Base-by-base conservation (phyloP, 331 rosid genomes). In the Stylosanthes scabra region DNA sequence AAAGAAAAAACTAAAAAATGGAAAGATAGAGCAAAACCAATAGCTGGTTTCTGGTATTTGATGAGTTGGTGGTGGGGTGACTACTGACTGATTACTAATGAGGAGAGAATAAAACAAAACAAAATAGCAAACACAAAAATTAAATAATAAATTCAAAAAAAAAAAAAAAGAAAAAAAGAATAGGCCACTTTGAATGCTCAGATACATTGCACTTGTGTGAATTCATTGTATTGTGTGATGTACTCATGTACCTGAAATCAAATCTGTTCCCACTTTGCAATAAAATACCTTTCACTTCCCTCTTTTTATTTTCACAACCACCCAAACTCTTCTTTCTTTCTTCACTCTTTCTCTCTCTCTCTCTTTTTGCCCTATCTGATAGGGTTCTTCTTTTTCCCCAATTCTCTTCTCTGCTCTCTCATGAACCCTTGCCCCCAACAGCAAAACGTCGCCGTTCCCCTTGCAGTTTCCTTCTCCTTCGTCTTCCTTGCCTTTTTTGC, bases 301-400 rank as follows among this genome's bases (percentile, higher is more conserved):
- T 31, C 37, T 31, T 31, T 31, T 31, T 31, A 31, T 31, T 31
- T 31, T 31, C 37, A 31, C 37, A 31, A 31, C 37, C 37, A 31
- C 37, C 37, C 37, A 31, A 31, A 31, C 37, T 13, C 31, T 2
- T 37, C 31, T 11, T 31, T 31, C 37, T 31, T 31, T 31, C 37
- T 31, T 31, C 37, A 31, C 5, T 44, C 14, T 16, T 54, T 46
- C 4, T 55, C 54, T 25, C 47, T 68, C 37, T 49, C 46, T 37
- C 60, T 60, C 0, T 25, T 15, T 31, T 89, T 84, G 67, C 99
- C 99, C 99, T 95, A 84, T 90, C 85, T 70, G 12, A 71, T 94
- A 92, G 99, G 99, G 97, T 92, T 91, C 78, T 73, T 27, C 49
- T 47, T 68, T 1, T 12, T 60, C 77, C 76, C 49, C 10, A 51